Evolutionary conservation across 2,329 filamentous ascomycete genomes (phyloP).

Genomic region (Talaromyces sp.): DNA sequence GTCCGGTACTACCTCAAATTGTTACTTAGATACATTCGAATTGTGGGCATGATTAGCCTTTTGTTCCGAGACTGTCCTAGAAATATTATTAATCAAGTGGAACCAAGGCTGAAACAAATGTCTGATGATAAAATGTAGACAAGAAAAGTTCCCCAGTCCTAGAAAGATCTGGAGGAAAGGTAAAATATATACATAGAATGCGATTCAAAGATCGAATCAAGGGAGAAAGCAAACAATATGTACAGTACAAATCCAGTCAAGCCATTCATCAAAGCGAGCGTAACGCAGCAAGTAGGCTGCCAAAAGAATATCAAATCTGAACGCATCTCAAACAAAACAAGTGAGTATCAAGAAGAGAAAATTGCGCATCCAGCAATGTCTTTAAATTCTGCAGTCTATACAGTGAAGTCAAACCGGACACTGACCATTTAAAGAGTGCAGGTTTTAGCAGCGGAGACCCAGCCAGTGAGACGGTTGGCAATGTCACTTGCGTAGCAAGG

Average conservation of each 20-base stretch:
- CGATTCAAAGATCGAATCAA: not conserved
- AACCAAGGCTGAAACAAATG: not conserved
- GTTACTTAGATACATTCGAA: not conserved
- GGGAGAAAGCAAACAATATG: not conserved
- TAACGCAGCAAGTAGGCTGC: not conserved
- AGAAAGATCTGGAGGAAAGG: not conserved
- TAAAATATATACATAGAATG: not conserved
- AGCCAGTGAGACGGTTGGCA: constrained; percentile 50
- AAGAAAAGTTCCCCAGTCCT: not conserved
- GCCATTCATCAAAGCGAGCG: not conserved
- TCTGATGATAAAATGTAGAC: not conserved
- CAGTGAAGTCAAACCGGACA: not conserved
- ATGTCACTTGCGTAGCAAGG: constrained; percentile 54
- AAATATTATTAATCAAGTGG: not conserved
- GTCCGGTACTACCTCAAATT: not conserved
- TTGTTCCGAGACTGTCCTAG: not conserved
- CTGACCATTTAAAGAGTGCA: constrained; percentile 11
- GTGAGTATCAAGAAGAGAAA: not conserved
- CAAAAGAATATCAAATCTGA: not conserved
- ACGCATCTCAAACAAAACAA: not conserved
- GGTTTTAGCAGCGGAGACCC: constrained; percentile 28
- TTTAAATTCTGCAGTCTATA: not conserved
- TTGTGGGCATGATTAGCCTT: not conserved
- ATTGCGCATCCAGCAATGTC: not conserved
- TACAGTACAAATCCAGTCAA: not conserved